Evolutionary conservation across 495 filamentous ascomycete genomes (phyloP), one percentile per base, ranked within the genome.

Genomic region (Geopyxis carbonaria): DNA sequence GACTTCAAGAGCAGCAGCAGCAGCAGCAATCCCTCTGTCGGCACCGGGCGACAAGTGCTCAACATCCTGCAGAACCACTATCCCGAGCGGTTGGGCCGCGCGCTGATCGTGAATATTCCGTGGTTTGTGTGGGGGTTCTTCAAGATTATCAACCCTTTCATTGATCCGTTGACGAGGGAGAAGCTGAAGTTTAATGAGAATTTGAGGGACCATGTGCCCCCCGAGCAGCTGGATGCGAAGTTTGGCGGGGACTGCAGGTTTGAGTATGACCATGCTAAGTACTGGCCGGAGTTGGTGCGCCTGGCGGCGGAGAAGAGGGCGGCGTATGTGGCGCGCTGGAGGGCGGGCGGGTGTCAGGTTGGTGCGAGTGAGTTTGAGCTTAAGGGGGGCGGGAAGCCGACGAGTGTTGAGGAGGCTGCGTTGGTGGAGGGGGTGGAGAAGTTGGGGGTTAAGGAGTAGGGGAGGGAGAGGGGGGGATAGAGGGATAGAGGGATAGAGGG

Each of bases 101-200:
- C 87, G 1, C 69, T 92, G 43, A 78, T 93, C 34, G 78, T 79
- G 50, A 89, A 95, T 44, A 67, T 93, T 34, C 89, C 87, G 9
- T 93, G 80, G 72, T 63, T 86, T 35, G 76, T 94, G 37, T 72
- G 66, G 57, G 76, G 73, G 18, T 97, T 97, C 68, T 91, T 93
- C 68, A 93, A 91, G 61, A 60, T 93, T 43, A 85, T 97, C 61
- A 80, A 72, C 14, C 85, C 87, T 20, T 95, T 95, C 59, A 93
- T 97, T 57, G 89, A 97, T 61, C 89, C 89, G 6, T 44, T 53
- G 43, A 97, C 89, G 11, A 72, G 76, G 11, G 71, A 89, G 46
- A 97, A 97, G 65, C 70, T 97, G 53, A 83, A 80, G 55, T 95
- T 93, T 66, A 92, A 93, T 60, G 80, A 91, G 50, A 78, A 92